Evolutionary conservation across 345 rosid genomes (phyloP).

Genomic region (Lumnitzera littorea): DNA sequence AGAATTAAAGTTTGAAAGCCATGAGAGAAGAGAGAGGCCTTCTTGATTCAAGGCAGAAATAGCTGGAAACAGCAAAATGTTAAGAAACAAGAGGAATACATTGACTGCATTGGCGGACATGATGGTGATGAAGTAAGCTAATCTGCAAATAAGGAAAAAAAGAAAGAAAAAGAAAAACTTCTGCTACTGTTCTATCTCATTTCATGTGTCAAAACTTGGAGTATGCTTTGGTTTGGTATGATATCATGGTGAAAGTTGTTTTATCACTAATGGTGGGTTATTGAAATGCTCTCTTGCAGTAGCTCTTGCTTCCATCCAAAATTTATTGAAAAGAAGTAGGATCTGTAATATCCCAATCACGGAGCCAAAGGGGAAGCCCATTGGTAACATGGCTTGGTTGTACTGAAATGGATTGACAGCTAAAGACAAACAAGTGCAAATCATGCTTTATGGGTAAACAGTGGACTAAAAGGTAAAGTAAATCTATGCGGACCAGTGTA

Average conservation of each 20-base stretch:
- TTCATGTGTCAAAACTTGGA: neutral
- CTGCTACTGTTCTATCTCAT: slow-evolving; percentile 30
- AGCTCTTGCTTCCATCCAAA: slow-evolving; percentile 13
- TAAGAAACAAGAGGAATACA: slow-evolving; percentile 36
- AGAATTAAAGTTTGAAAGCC: slow-evolving; percentile 57
- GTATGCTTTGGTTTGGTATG: no score
- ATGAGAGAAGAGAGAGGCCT: slow-evolving; percentile 61
- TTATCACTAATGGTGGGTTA: slow-evolving; percentile 12
- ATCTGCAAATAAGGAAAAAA: slow-evolving; percentile 10
- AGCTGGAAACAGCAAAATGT: slow-evolving; percentile 33
- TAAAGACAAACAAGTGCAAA: no score
- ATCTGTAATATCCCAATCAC: slow-evolving; percentile 4
- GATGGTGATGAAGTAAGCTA: neutral
- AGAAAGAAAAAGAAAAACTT: neutral
- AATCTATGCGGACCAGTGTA: no score
- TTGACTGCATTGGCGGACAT: slow-evolving; percentile 46
- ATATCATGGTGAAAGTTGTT: slow-evolving; percentile 5
- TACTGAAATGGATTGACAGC: neutral
- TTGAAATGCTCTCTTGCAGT: neutral
- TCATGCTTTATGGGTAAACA: no score
- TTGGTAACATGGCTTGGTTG: slow-evolving; percentile 3
- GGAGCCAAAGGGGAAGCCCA: neutral
- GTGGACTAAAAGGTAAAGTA: no score
- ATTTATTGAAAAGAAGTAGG: slow-evolving; percentile 14
- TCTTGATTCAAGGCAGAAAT: slow-evolving; percentile 51